phyloP scores from a whole-genome alignment of 2,329 filamentous ascomycete species.

The Talaromyces sp. region DNA sequence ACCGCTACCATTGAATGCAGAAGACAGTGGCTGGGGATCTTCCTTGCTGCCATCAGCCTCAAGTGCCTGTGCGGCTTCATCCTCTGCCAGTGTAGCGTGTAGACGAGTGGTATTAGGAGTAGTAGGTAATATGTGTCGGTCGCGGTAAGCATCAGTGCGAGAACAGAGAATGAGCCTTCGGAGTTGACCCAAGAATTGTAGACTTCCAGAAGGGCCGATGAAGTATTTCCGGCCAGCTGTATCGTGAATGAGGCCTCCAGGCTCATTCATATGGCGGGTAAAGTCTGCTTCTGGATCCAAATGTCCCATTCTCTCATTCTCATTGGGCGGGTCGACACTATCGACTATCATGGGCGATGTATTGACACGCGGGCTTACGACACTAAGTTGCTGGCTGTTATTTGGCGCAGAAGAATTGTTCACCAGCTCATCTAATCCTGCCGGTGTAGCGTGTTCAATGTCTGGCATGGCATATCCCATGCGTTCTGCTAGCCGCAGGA shows the following conservation, averaged over 20 bases:
- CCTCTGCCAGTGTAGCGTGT: constrained; percentile 7
- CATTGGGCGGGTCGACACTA: background rate
- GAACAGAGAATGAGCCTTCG: constrained; percentile 19
- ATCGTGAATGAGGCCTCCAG: constrained; percentile 34
- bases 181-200: constrained; percentile 41
- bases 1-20: constrained; percentile 1
- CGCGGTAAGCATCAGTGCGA: constrained; percentile 2
- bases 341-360: background rate
- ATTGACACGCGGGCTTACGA: constrained; percentile 1
- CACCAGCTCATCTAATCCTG: constrained; percentile 8
- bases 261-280: constrained; percentile 4
- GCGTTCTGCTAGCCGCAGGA: constrained; percentile 33
- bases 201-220: constrained; percentile 42
- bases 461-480: constrained; percentile 42
- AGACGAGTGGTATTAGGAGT: constrained; percentile 4
- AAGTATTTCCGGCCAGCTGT: constrained; percentile 42
- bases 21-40: constrained; percentile 3
- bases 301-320: constrained; percentile 3
- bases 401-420: constrained; percentile 2
- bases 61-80: constrained; percentile 11
- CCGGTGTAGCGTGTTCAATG: background rate
- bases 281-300: constrained; percentile 3
- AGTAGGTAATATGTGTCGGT: background rate
- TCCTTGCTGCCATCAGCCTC: constrained; percentile 5
- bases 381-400: constrained; percentile 1